Evolutionary conservation across 768 basidiomycete genomes (phyloP), one percentile per base, ranked within the genome.

Genomic region (Suillus luteus): DNA sequence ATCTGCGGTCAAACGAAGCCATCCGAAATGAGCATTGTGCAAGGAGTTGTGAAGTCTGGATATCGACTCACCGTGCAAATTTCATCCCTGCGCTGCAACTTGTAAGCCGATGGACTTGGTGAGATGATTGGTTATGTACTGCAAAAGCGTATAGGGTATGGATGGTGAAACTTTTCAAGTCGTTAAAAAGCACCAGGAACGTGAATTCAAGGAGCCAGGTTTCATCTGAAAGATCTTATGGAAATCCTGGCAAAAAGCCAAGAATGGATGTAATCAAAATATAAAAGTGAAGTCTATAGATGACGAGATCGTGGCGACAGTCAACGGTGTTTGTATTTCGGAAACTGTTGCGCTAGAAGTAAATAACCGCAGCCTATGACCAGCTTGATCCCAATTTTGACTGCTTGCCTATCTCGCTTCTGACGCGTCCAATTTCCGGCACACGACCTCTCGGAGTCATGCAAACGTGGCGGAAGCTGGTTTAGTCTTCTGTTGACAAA

Each of bases 61-160:
- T 55, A 24, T 49, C 10, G 22, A 72, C 81, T 68, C 63, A 87
- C 87, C 78, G 80, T 68, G 82, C 80, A 78, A 88, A 88, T 71
- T 85, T 87, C 87, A 88, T 88, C 61, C 44, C 60, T 48, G 17
- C 38, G 9, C 38, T 3, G 55, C 3, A 19, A 40, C 48, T 49
- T 49, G 22, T 4, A 17, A 8, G 40, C 40, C 41, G 10, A 12
- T 31, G 31, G 3, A 31, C 31, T 31, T 31, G 31, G 31, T 31
- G 31, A 31, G 3, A 31, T 31, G 3, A 31, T 31, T 31, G 31
- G 31, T 4, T 11, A 5, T 6, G 33, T 55, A 12, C 46, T 48
- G 8, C 0, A 14, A 14, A n/a, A 3, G 6, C 11, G 12, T 22
- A 35, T 22, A 35, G 33, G 37, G 55, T 22, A 38, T 38, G 15